Base-by-base conservation (phyloP, 495 filamentous ascomycete species). In the Talaromyces trachyspermus region DNA sequence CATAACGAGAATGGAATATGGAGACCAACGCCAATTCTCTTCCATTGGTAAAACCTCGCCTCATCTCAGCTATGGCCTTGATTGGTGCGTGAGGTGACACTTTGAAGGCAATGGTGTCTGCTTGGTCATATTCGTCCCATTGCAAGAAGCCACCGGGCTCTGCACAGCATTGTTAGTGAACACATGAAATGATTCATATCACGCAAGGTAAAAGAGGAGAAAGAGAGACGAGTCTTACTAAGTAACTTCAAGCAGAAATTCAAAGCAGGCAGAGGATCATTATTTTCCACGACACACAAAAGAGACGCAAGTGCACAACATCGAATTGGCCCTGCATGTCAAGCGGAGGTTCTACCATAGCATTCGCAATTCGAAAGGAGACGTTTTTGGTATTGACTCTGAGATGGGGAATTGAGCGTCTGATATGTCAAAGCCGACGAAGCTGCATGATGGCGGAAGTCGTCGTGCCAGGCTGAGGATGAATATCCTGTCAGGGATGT, bases 131-230 rank as follows among this genome's bases (percentile, higher is more conserved):
- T 36, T 68, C 66, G 23, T 64, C 63, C 65, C 66, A 70, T 43
- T 70, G 66, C n/a, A 70, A 52, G 17, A 50, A 63, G 5, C 65
- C 65, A 6, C 64, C 66, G 2, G 63, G 66, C 40, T 65, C 63
- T 66, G 29, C 6, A 22, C 7, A 43, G 38, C 45, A 11, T 23
- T 11, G 18, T 26, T 27, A 14, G n/a, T 12, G 2, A 12, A 23
- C 33, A 36, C 12, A 36, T 6, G 12, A 36, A 10, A n/a, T 30
- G 27, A 36, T n/a, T 7, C 33, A 37, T 15, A 37, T 37, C 14
- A 37, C 10, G 2, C 33, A n/a, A 17, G 14, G 14, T 2, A 37
- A 17, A 37, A 37, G 14, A 17, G 19, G 5, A 37, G 19, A 37
- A 5, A 2, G 14, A 15, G 33, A 17, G 14, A 17, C 10, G 4